phyloP scores from a whole-genome alignment of 2,329 filamentous ascomycete species.

The Pestalotiopsis sp. region DNA sequence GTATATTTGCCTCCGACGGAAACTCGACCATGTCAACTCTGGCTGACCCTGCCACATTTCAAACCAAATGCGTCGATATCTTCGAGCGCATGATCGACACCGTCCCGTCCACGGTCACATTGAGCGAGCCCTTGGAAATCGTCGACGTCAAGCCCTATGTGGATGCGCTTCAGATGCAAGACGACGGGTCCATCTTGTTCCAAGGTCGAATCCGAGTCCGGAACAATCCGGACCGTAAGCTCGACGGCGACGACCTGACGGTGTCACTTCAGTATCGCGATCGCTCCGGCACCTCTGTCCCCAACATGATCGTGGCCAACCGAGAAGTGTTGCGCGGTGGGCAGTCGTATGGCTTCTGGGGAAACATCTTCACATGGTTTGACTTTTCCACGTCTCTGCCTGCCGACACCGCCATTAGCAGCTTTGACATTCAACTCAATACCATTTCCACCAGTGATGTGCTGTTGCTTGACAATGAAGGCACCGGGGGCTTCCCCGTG shows the following conservation, averaged over 20 bases:
- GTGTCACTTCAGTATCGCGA: background rate
- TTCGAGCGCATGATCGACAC: constrained; percentile 39
- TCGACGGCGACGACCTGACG: background rate
- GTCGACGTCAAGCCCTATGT: constrained; percentile 37
- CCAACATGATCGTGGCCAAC: background rate
- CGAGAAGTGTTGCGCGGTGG: background rate
- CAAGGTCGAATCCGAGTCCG: constrained; percentile 28
- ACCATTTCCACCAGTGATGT: background rate
- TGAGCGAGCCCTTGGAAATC: constrained; percentile 30
- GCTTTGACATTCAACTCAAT: constrained; percentile 1
- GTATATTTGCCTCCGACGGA: constrained; percentile 45
- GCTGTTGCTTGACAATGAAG: background rate
- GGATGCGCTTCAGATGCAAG: constrained; percentile 25
- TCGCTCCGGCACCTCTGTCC: background rate
- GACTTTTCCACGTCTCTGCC: background rate
- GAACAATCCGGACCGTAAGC: background rate
- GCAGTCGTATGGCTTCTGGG: background rate
- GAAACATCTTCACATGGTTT: background rate
- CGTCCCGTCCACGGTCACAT: constrained; percentile 30
- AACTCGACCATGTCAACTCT: constrained; percentile 45
- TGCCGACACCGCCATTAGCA: background rate
- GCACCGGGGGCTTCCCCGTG: background rate
- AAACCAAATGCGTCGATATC: constrained; percentile 30
- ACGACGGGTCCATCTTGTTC: constrained; percentile 26
- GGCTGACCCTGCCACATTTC: constrained; percentile 39